Conservation (phyloP, 192 early-diverging fungal genomes). For the Backusella liffmaniae region DNA sequence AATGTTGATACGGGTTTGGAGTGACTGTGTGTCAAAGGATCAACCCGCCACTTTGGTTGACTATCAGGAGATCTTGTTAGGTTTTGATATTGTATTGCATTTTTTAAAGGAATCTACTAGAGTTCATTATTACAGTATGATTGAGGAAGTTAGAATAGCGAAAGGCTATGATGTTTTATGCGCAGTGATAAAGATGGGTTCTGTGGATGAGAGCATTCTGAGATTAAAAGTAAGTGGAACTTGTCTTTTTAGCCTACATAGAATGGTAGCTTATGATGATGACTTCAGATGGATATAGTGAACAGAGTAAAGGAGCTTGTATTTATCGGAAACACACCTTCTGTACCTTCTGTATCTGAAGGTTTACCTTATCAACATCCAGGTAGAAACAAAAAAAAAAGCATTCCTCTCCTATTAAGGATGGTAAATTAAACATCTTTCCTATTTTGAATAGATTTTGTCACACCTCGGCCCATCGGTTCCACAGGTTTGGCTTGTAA, state of each 20-base stretch:
- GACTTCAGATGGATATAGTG: conserved; percentile 6
- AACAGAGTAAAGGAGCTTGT: conserved; percentile 40
- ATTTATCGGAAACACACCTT: conserved; percentile 47
- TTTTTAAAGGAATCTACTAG: conserved; percentile 27
- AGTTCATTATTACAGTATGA: conserved; percentile 38
- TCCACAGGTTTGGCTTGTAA: conserved; percentile 2
- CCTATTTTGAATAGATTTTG: conserved; percentile 40
- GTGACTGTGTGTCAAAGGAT: neutral
- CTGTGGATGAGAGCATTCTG: conserved; percentile 41
- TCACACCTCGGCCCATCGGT: conserved; percentile 31
- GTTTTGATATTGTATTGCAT: conserved; percentile 31
- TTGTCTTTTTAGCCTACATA: neutral
- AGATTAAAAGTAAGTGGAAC: conserved; percentile 39
- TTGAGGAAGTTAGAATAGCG: conserved; percentile 43
- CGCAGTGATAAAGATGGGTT: conserved; percentile 38
- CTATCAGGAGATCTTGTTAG: conserved; percentile 12
- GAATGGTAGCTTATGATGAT: neutral
- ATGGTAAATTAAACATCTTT: neutral
- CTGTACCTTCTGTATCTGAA: conserved; percentile 38
- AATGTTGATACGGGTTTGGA: conserved; percentile 8
- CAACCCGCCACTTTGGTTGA: neutral
- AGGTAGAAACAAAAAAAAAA: conserved; percentile 33
- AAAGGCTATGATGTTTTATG: conserved; percentile 46
- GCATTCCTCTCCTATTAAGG: neutral
- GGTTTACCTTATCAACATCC: conserved; percentile 56